Evolutionary conservation across 1,284 basidiomycete species (phyloP).

Genomic region (Irpex sp.): DNA sequence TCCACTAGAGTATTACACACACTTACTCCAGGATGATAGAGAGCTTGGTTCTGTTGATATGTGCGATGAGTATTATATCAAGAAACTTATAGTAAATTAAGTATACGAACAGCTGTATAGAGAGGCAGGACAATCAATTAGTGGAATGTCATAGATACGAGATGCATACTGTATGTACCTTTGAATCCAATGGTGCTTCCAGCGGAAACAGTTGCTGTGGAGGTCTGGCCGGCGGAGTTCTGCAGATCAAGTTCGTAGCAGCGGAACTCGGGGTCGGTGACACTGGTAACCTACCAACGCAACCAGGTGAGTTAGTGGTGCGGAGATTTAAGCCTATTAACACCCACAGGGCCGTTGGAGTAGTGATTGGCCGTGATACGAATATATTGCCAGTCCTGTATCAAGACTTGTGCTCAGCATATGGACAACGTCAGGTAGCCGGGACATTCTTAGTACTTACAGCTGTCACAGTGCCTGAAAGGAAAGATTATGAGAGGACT

Average conservation of each 20-base stretch:
- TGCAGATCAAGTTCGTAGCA: slow-evolving; percentile 41
- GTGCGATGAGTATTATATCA: neutral
- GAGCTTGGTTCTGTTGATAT: slow-evolving; percentile 14
- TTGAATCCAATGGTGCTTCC: slow-evolving; percentile 27
- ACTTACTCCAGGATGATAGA: slow-evolving; percentile 38
- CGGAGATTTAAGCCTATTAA: neutral
- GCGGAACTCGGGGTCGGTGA: slow-evolving; percentile 38
- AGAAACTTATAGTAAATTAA: neutral
- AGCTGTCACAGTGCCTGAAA: slow-evolving; percentile 3
- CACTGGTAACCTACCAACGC: slow-evolving; percentile 35
- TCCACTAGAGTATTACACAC: slow-evolving; percentile 8
- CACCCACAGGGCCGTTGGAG: slow-evolving; percentile 34
- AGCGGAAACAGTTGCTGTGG: slow-evolving; percentile 37
- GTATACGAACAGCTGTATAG: neutral
- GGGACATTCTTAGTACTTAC: neutral
- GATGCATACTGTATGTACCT: slow-evolving; percentile 20
- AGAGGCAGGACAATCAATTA: neutral
- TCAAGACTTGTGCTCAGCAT: neutral
- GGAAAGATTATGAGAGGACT: neutral
- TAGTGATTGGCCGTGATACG: slow-evolving; percentile 42
- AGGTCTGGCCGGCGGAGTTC: slow-evolving; percentile 30
- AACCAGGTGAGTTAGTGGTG: neutral
- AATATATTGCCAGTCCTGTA: slow-evolving; percentile 39
- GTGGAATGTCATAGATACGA: neutral
- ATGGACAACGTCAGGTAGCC: neutral